Evolutionary conservation across 2,329 filamentous ascomycete species (phyloP).

Genomic region (Colletotrichum abscissum): DNA sequence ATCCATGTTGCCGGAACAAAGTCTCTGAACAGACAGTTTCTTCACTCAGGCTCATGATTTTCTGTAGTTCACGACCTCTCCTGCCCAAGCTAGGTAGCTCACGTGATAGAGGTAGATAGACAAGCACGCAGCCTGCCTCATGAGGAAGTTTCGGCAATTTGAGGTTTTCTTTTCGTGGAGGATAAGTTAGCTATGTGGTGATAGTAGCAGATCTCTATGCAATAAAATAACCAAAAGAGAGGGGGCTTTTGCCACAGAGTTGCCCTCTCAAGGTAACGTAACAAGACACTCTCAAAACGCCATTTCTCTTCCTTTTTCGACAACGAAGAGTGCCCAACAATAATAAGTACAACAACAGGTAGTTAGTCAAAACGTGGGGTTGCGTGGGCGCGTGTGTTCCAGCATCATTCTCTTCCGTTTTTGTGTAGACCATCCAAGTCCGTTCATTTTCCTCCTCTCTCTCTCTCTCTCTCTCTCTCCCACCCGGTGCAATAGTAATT

Average conservation of each 20-base stretch:
- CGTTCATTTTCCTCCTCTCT: background rate
- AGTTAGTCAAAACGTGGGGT: background rate
- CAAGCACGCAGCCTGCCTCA: background rate
- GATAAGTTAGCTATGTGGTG: slow-evolving; percentile 2
- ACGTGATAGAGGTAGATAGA: background rate
- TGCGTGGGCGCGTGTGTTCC: background rate
- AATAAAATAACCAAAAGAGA: background rate
- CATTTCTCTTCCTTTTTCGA: background rate
- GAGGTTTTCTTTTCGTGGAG: background rate
- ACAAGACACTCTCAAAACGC: slow-evolving; percentile 21
- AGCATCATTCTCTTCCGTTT: background rate
- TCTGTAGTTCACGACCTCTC: too few species aligned
- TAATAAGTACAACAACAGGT: slow-evolving; percentile 21
- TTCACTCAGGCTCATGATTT: too few species aligned
- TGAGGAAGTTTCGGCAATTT: slow-evolving; percentile 1
- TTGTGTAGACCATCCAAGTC: background rate
- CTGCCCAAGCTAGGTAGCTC: background rate
- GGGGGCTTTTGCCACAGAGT: background rate
- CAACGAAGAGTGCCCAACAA: background rate
- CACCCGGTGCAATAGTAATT: slow-evolving; percentile 4
- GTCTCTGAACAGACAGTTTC: too few species aligned
- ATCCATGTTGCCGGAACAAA: too few species aligned
- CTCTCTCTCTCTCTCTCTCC: background rate
- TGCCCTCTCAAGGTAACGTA: background rate
- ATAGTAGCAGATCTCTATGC: slow-evolving; percentile 16